Base-by-base conservation (phyloP, 2,329 filamentous ascomycete species). In the Alternaria sp. region DNA sequence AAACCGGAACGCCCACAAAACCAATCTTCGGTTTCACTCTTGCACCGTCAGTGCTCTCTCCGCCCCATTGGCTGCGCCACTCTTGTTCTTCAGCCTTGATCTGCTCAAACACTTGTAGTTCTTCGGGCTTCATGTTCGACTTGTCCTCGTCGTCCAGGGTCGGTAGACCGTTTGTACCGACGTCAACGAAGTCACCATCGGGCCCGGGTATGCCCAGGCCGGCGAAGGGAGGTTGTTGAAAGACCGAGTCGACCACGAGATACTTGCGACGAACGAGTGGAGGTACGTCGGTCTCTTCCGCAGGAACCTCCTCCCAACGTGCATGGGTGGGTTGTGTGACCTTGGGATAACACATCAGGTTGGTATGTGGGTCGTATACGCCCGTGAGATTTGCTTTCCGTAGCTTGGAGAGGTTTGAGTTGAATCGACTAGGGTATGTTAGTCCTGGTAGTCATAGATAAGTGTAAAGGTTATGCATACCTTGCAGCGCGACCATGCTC, bases 351-450 rank as follows among this genome's bases (percentile, higher is more conserved):
- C 96, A 93, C 86, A 97, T 91, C 62, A 87, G 82, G 79, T 99
- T 99, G 57, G 96, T 98, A 82, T 98, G 94, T 25, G 95, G 89
- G 74, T 99, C 94, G 80, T 98, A 98, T 57, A 95, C 87, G 52
- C 96, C 96, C 23, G 87, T 82, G 9, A 90, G 84, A 69, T 91
- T 96, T 46, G 86, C 82, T 64, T 86, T 87, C 58, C 96, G 91
- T 57, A 89, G 84, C 15, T 87, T 86, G 32, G 89, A 86, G 62
- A 98, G 87, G 17, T 86, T 83, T 19, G 91, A 86, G 80, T 98
- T 99, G 84, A 96, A 98, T 51, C 89, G 89, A 77, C 95, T 97
- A 56, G 19, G 51, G 64, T 54, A 65, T 67, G 67, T 72, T 65
- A 76, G 70, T 58, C 13, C 19, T n/a, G 25, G 19, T 67, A 61